Conservation (phyloP, 1,284 basidiomycete species). For the Boletus smithii region DNA sequence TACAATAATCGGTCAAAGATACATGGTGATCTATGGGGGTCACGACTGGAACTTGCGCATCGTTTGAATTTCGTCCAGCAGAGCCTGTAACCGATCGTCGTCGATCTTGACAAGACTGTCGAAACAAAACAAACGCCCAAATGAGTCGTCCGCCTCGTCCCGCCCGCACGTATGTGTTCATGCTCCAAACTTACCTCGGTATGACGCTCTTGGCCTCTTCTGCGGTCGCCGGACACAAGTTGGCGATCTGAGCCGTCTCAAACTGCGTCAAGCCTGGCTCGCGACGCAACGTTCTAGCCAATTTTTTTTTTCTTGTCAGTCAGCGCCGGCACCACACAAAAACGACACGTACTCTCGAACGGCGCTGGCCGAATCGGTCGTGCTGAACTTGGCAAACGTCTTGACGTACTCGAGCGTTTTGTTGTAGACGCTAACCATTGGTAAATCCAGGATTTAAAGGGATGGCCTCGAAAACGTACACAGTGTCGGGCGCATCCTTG, state of each 20-base stretch:
- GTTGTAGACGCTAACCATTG: slow-evolving; percentile 88
- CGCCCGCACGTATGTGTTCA: too few relatives aligned
- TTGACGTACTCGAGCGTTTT: slow-evolving; percentile 91
- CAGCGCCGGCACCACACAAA: not conserved
- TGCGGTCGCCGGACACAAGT: slow-evolving; percentile 81
- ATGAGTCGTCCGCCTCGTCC: not conserved
- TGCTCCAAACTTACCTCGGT: slow-evolving; percentile 57
- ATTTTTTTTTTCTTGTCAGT: too few relatives aligned
- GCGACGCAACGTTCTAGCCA: slow-evolving; percentile 61
- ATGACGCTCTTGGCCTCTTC: slow-evolving; percentile 92
- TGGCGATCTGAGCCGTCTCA: slow-evolving; percentile 90
- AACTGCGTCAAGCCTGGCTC: slow-evolving; percentile 82
- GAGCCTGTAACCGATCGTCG: slow-evolving; percentile 76
- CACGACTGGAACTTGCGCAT: slow-evolving; percentile 85
- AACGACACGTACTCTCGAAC: slow-evolving; percentile 69
- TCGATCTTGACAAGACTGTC: slow-evolving; percentile 76
- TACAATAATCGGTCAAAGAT: too few relatives aligned
- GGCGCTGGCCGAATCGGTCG: slow-evolving; percentile 80
- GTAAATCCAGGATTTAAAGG: too few relatives aligned
- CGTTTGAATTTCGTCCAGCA: slow-evolving; percentile 84
- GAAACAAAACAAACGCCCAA: too few relatives aligned
- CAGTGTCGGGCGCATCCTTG: slow-evolving; percentile 79
- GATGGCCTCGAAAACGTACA: too few relatives aligned
- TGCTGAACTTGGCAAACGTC: slow-evolving; percentile 87
- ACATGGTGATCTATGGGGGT: slow-evolving; percentile 10